Evolutionary conservation across 78 protist genomes (phyloP).

Genomic region (Acrasis kona): DNA sequence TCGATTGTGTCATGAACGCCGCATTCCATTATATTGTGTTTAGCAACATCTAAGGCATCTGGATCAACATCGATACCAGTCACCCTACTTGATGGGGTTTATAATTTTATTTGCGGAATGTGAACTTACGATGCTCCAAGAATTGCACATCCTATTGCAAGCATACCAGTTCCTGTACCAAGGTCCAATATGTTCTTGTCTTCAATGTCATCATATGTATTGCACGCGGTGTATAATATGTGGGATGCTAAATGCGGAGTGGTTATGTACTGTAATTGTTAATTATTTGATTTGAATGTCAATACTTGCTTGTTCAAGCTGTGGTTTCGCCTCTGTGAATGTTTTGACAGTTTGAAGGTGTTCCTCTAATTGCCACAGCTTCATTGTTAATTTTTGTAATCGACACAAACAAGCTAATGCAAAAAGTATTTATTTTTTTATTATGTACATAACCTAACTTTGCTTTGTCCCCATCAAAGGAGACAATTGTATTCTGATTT

Average conservation of each 20-base stretch:
- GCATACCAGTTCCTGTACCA: conserved; percentile 24
- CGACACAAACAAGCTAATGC: too few species aligned
- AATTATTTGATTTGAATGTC: neutral
- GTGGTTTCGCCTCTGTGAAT: neutral
- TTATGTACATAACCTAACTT: too few species aligned
- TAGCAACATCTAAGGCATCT: neutral
- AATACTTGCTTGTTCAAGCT: neutral
- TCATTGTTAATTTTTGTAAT: conserved; percentile 13
- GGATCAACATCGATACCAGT: conserved; percentile 9
- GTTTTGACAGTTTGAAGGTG: neutral
- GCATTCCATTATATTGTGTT: neutral
- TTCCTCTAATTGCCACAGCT: conserved; percentile 1
- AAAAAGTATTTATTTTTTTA: too few species aligned
- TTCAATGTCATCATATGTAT: neutral
- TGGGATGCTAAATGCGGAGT: neutral
- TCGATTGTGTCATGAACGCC: neutral
- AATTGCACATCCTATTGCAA: neutral
- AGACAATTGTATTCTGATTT: too few species aligned
- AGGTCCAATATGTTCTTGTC: conserved; percentile 9
- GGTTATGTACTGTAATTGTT: conserved; percentile 1
- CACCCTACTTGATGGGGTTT: too few species aligned
- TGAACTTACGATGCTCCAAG: neutral
- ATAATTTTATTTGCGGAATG: neutral
- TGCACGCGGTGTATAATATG: neutral
- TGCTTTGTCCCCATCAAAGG: too few species aligned